Evolutionary conservation across 305 asterid genomes (phyloP), one percentile per base, ranked within the genome.

Genomic region (Coffea humblotiana): DNA sequence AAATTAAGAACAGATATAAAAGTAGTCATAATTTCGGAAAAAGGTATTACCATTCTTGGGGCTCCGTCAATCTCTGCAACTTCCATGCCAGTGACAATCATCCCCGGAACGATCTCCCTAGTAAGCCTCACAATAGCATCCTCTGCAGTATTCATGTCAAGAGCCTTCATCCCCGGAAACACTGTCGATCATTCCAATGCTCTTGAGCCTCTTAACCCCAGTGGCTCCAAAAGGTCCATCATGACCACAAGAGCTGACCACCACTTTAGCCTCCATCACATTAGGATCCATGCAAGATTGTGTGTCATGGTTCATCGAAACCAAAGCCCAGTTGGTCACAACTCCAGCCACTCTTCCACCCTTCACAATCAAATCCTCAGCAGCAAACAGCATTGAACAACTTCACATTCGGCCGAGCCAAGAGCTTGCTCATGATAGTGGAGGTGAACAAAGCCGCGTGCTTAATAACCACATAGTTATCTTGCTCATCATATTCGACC

Each of bases 251-350:
- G 99, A 95, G 78, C 99, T 95, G 21, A 95, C 99, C 77, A 95
- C 98, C 37, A 95, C 83, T 74, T 90, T 92, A 11, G 98, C 93
- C 90, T 95, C 99, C 99, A 95, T 95, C 3, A 94, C 96, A 43
- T 95, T 95, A 3, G 99, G 99, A 80, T 94, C 99, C 99, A 96
- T 96, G 52, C 99, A 96, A 25, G 99, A 96, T 80, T 94, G 99
- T 43, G 99, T 94, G 86, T 94, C 97, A 75, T 96, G 99, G 90
- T 96, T 96, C 97, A 90, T 91, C 1, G 99, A 90, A n/a, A 96
- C 99, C 86, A 96, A 71, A 4, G 99, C 97, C 99, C 98, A 96
- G 83, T 96, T 96, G 2, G 99, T 96, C 23, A 96, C 99, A 8
- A 96, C 99, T 19, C 99, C 99, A 68, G 88, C 93, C 12, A 96